phyloP scores from a whole-genome alignment of 1,284 basidiomycete species.

The Leccinum insigne region DNA sequence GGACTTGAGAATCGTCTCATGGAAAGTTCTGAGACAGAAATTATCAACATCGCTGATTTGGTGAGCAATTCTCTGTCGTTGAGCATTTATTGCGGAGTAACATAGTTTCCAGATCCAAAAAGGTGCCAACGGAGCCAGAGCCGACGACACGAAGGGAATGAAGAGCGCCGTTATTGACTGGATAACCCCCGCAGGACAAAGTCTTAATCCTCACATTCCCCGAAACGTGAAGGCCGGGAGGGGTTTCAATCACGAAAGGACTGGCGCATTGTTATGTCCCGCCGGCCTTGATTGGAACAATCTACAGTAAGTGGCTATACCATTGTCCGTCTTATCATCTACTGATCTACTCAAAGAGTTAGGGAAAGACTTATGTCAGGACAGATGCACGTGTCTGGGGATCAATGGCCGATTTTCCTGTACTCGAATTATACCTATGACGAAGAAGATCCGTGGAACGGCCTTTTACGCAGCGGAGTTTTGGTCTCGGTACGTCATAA shows the following conservation, averaged over 20 bases:
- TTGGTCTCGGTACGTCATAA: neutral
- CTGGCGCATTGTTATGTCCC: neutral
- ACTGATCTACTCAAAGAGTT: neutral
- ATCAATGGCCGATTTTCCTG: neutral
- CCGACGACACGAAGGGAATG: neutral
- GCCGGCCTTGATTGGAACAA: neutral
- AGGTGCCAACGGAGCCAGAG: neutral
- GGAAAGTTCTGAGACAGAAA: neutral
- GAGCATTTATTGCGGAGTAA: neutral
- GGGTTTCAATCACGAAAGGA: neutral
- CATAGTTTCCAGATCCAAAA: neutral
- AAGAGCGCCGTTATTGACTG: neutral
- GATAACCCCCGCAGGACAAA: neutral
- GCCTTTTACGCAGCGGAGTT: neutral
- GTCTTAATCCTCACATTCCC: neutral
- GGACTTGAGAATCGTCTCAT: neutral
- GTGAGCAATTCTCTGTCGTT: neutral
- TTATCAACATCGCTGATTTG: neutral
- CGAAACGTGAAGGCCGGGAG: neutral
- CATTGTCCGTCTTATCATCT: neutral
- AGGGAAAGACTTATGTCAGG: neutral
- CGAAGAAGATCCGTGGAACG: neutral
- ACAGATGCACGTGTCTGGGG: neutral
- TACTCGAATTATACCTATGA: neutral
- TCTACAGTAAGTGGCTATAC: neutral